Base-by-base conservation (phyloP, 2,329 filamentous ascomycete species). In the Colletotrichum sp. region DNA sequence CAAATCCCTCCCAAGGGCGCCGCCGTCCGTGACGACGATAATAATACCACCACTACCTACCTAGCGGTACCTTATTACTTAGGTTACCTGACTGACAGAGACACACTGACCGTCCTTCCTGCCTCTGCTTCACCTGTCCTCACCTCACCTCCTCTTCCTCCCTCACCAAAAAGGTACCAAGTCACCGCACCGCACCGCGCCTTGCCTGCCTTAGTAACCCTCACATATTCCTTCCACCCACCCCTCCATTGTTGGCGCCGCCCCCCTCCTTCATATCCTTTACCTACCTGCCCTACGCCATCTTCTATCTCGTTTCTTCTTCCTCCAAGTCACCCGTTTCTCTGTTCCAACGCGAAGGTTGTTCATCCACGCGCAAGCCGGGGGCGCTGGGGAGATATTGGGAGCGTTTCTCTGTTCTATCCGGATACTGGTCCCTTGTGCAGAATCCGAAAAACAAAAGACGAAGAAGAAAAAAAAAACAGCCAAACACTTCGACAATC, bases 241-340 rank as follows among this genome's bases (percentile, higher is more conserved):
- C 63, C 73, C 69, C 69, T 73, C 69, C 32, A 36, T 43, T 28
- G 58, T 58, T 73, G 73, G 58, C 69, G 38, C 62, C 56, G 61
- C 59, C 69, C 68, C 71, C 56, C 38, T 62, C 52, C 69, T 21
- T 68, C 34, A 38, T 73, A 61, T 67, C 48, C 65, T 71, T 68
- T 64, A 59, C 65, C 21, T 68, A 38, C 56, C 67, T 52, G 26
- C 43, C 32, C n/a, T 69, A 62, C 67, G 64, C 69, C 62, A 67
- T 34, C 18, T 52, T 16, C 56, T 26, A 63, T 28, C 34, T 68
- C 28, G 26, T 73, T 73, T 68, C 73, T 73, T 68, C 63, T 69
- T 68, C 43, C 34, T 64, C 38, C 63, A 48, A 55, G 43, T 30
- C 69, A 59, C 48, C 63, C 69, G 66, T 34, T 28, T 59, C 63